Percentiles rank a stretch among this genome's conserved stretches.
These are phyloP conservation scores for Diaporthe velutina DNA, from an alignment of 2,329 filamentous ascomycete genomes.

Conservation along the genomic window DNA sequence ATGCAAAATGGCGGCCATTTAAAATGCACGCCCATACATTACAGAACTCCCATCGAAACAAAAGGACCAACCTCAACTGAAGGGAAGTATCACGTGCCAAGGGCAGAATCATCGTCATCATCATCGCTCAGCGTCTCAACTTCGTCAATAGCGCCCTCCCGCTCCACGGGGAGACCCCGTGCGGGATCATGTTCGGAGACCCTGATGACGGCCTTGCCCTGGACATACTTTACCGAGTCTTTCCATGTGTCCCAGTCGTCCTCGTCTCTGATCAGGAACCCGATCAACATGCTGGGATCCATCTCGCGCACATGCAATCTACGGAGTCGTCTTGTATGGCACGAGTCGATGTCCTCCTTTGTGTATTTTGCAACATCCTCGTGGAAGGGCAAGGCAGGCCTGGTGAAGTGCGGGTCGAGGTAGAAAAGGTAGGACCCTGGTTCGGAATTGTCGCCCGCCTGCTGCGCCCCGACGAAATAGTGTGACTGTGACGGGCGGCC, in stretches of 20 bases:
- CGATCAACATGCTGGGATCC: slow-evolving; percentile 98
- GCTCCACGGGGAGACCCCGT: slow-evolving; percentile 66
- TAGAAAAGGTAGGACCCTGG: slow-evolving; percentile 87
- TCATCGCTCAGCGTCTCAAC: slow-evolving; percentile 90
- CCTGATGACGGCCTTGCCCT: slow-evolving; percentile 88
- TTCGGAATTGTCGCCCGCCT: slow-evolving; percentile 43
- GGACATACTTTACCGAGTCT: slow-evolving; percentile 77
- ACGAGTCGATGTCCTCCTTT: slow-evolving; percentile 81
- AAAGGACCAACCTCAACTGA: not conserved
- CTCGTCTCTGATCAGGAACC: slow-evolving; percentile 86
- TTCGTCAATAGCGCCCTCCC: slow-evolving; percentile 85
- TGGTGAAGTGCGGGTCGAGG: slow-evolving; percentile 91
- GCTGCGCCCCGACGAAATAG: slow-evolving; percentile 69
- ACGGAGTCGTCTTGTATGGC: slow-evolving; percentile 88
- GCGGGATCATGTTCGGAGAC: slow-evolving; percentile 79
- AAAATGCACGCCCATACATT: not conserved
- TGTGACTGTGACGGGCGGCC: slow-evolving; percentile 91
- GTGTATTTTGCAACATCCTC: slow-evolving; percentile 70
- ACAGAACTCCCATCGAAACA: slow-evolving; percentile 9
- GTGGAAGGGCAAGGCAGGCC: slow-evolving; percentile 78
- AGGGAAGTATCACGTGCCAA: slow-evolving; percentile 36
- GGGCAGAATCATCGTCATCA: slow-evolving; percentile 52
- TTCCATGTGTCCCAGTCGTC: slow-evolving; percentile 90
- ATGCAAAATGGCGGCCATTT: not conserved
- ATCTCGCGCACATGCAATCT: slow-evolving; percentile 89